These are phyloP conservation scores for Sarocladiaceae sp. DNA, from an alignment of 2,329 filamentous ascomycete species.

Conservation along the genomic window DNA sequence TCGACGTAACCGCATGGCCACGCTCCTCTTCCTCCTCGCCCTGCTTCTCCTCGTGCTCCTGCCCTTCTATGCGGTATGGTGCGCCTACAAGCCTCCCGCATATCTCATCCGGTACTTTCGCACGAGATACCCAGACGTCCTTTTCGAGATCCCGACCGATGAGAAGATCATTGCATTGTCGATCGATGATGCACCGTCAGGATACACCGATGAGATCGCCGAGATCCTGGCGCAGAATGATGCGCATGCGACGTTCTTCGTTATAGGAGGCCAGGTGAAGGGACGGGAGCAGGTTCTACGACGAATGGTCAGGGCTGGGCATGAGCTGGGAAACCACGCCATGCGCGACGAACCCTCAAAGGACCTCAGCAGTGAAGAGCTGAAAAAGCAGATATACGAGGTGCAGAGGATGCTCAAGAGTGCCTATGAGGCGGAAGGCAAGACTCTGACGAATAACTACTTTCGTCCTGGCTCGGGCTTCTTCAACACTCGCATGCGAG, in stretches of 20 bases:
- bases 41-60: conserved; percentile 29
- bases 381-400: conserved; percentile 55
- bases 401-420: conserved; percentile 56
- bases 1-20: conserved; percentile 52
- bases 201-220: conserved; percentile 64
- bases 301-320: conserved; percentile 52
- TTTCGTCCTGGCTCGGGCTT: conserved; percentile 83
- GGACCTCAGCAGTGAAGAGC: conserved; percentile 49
- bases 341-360: conserved; percentile 79
- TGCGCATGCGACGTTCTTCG: conserved; percentile 78
- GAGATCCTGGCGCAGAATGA: conserved; percentile 57
- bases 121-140: conserved; percentile 66
- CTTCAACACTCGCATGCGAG: conserved; percentile 66
- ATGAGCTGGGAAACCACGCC: conserved; percentile 80
- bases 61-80: conserved; percentile 48
- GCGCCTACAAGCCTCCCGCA: conserved; percentile 75
- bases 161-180: conserved; percentile 72
- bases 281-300: conserved; percentile 49
- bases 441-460: conserved; percentile 50
- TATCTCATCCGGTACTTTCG: conserved; percentile 65
- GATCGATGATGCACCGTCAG: conserved; percentile 78
- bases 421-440: conserved; percentile 46
- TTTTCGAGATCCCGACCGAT: conserved; percentile 59
- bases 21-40: conserved; percentile 36
- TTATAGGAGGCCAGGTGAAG: conserved; percentile 72